These are phyloP conservation scores for Calonectria pseudoreteaudii DNA, from an alignment of 2,329 filamentous ascomycete species.

Conservation along the genomic window DNA sequence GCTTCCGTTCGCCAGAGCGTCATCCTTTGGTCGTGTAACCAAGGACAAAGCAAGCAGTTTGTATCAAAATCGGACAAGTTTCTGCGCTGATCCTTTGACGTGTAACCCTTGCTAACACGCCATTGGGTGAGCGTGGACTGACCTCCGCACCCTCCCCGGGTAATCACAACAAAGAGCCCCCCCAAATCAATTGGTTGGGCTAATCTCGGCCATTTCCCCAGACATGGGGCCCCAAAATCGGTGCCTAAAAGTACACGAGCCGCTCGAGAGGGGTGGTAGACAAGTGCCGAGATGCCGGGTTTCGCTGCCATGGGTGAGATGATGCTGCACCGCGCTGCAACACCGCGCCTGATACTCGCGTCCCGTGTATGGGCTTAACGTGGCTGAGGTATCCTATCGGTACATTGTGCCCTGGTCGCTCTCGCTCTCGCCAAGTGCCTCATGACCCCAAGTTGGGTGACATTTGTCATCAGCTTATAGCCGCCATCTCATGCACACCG, in stretches of 20 bases:
- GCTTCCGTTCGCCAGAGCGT: neutral
- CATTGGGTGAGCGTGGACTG: conserved; percentile 4
- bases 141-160: conserved; percentile 11
- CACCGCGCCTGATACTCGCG: neutral
- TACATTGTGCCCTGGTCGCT: neutral
- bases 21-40: conserved; percentile 8
- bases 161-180: conserved; percentile 2
- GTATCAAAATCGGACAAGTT: neutral
- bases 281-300: conserved; percentile 1
- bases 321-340: neutral
- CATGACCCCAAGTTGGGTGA: conserved; percentile 15
- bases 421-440: neutral
- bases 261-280: neutral
- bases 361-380: conserved; percentile 1
- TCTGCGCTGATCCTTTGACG: neutral
- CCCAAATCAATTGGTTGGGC: conserved; percentile 10
- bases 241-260: conserved; percentile 12
- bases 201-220: conserved; percentile 5
- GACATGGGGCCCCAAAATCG: conserved; percentile 11
- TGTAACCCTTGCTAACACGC: neutral
- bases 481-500: conserved; percentile 3
- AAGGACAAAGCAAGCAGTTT: neutral
- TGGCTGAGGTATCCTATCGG: neutral
- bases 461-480: conserved; percentile 18
- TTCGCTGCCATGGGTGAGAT: neutral